Percentiles rank a stretch among this genome's conserved stretches.
These are phyloP conservation scores for Paxillus involutus DNA, from an alignment of 768 basidiomycete genomes.

Conservation along the genomic window DNA sequence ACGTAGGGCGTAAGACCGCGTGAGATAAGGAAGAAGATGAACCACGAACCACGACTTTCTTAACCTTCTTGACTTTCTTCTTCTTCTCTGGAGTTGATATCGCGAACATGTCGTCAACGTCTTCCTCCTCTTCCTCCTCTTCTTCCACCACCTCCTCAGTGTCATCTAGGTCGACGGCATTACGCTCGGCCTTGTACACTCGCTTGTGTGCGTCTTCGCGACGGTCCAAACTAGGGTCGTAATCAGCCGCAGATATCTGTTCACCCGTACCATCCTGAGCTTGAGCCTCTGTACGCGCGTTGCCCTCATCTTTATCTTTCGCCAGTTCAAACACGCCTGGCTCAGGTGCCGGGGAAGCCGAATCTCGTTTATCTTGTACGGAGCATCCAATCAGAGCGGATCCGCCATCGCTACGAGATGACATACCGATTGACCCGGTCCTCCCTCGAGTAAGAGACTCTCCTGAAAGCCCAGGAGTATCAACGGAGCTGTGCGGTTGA, in stretches of 20 bases:
- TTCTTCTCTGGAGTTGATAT: slow-evolving; percentile 48
- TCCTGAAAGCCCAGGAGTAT: slow-evolving; percentile 27
- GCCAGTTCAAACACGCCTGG: slow-evolving; percentile 64
- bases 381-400: slow-evolving; percentile 1
- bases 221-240: slow-evolving; percentile 82
- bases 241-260: slow-evolving; percentile 90
- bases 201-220: slow-evolving; percentile 81
- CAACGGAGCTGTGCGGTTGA: slow-evolving; percentile 50
- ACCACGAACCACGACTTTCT: slow-evolving; percentile 52
- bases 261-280: slow-evolving; percentile 50
- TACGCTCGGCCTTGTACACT: slow-evolving; percentile 40
- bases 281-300: slow-evolving; percentile 44
- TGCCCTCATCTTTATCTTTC: slow-evolving; percentile 59
- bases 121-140: slow-evolving; percentile 78
- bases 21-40: background rate
- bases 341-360: slow-evolving; percentile 58
- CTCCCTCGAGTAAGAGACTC: slow-evolving; percentile 4
- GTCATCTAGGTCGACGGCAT: slow-evolving; percentile 44
- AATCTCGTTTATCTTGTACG: slow-evolving; percentile 47
- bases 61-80: slow-evolving; percentile 55
- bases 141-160: slow-evolving; percentile 46
- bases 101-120: slow-evolving; percentile 96
- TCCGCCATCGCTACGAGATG: background rate
- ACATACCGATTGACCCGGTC: slow-evolving; percentile 26
- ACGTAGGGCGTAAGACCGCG: slow-evolving; percentile 5